Conservation (phyloP, 1,284 basidiomycete species). For the Ceratobasidium sp. region DNA sequence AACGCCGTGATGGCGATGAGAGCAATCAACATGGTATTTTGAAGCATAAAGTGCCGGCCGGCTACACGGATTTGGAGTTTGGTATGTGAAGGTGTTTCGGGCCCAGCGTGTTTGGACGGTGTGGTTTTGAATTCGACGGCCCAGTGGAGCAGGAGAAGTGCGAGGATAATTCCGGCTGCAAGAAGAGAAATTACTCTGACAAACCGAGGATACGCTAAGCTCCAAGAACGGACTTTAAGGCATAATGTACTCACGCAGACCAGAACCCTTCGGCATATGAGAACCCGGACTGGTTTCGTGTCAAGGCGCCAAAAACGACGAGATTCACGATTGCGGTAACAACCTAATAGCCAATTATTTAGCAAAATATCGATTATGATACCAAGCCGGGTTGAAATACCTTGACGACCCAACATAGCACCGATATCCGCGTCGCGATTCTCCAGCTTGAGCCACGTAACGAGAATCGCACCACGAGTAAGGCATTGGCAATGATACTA, state of each 20-base stretch:
- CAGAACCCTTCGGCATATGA: conserved; percentile 60
- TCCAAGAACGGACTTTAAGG: not conserved
- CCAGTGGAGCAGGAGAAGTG: conserved; percentile 58
- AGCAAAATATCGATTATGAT: not conserved
- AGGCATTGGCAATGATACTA: conserved; percentile 60
- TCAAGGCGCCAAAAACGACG: conserved; percentile 56
- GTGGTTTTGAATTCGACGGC: conserved; percentile 53
- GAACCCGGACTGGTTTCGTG: conserved; percentile 54
- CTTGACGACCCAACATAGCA: conserved; percentile 60
- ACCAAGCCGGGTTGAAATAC: too few species aligned
- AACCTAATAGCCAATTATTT: conserved; percentile 44
- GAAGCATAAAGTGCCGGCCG: conserved; percentile 60
- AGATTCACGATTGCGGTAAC: conserved; percentile 59
- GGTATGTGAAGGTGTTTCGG: conserved; percentile 46
- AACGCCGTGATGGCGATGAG: conserved; percentile 54
- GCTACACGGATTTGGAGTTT: conserved; percentile 54
- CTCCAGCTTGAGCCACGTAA: conserved; percentile 53
- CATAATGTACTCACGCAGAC: conserved; percentile 55
- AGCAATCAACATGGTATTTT: conserved; percentile 58
- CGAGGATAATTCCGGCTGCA: conserved; percentile 57
- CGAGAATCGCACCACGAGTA: conserved; percentile 61
- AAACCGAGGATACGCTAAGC: not conserved
- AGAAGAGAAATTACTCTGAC: conserved; percentile 57
- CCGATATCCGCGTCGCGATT: conserved; percentile 56
- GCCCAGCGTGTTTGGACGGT: conserved; percentile 15